Evolutionary conservation across 768 basidiomycete genomes (phyloP), one percentile per base, ranked within the genome.

Genomic region (Cantharellus anzutake): DNA sequence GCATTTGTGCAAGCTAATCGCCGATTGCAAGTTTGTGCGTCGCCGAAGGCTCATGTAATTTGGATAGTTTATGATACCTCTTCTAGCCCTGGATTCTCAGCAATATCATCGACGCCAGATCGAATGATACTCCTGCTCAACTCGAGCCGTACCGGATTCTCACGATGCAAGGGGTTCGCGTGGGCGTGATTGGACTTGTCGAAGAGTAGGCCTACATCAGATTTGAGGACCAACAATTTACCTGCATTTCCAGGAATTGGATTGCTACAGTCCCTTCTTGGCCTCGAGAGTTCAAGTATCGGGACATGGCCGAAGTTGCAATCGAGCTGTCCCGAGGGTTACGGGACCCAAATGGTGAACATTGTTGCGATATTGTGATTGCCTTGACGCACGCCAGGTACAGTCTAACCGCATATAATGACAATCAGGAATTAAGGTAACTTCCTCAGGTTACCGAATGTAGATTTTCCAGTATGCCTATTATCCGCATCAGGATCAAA

Each of bases 161-260:
- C 5, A 85, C 92, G 65, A 74, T 82, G 35, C 76, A 75, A 5
- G 87, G 85, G 1, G 60, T 86, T 2, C 78, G 78, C 51, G 74
- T 93, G 52, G 91, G 91, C 2, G 67, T 93, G 38, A 83, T 96
- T 52, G 91, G 91, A 2, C 76, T 96, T 0, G 85, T 92, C 0
- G 91, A 96, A 69, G 75, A 85, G 91, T 91, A 63, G 41, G 73
- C 66, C 35, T 37, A 14, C 52, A 76, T 63, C 62, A 7, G 42
- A 61, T 60, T 20, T 41, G 40, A 14, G 2, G 40, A 40, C 3
- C 56, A 5, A 42, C 14, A 34, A 42, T 41, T 51, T 41, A 41
- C n/a, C 53, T 51, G 39, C 52, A 35, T 20, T 34, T 56, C 35
- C 44, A 92, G 89, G 68, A 86, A 86, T 65, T 94, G 91, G 91